Evolutionary conservation across 768 basidiomycete genomes (phyloP).

Genomic region (Terana coerulea): DNA sequence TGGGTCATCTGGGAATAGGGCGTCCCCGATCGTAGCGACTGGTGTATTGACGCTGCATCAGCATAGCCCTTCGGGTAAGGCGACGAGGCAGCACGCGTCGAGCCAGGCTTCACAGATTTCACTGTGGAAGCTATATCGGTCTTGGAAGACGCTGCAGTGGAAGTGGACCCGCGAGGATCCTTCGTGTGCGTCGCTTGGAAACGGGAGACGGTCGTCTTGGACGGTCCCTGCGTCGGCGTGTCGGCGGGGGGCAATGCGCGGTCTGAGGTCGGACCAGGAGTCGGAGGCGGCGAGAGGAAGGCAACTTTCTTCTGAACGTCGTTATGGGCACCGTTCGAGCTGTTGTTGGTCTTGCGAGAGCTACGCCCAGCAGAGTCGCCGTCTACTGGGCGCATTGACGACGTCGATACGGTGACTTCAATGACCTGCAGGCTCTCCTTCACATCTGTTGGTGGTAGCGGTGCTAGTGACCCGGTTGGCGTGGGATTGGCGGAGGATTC

Average conservation of each 20-base stretch:
- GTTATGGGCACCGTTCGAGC: constrained; percentile 23
- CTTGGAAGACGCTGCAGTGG: constrained; percentile 62
- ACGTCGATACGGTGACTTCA: constrained; percentile 14
- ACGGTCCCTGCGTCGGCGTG: constrained; percentile 29
- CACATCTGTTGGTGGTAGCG: constrained; percentile 14
- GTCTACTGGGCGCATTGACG: constrained; percentile 18
- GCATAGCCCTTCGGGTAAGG: constrained; percentile 51
- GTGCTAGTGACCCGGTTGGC: constrained; percentile 27
- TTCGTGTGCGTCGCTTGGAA: constrained; percentile 73
- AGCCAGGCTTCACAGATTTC: constrained; percentile 47
- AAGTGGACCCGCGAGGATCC: constrained; percentile 63
- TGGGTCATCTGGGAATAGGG: constrained; percentile 79
- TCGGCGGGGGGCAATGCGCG: constrained; percentile 49
- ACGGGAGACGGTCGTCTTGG: constrained; percentile 71
- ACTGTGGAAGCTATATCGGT: constrained; percentile 48
- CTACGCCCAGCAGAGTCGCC: constrained; percentile 31
- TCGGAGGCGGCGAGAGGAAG: constrained; percentile 79
- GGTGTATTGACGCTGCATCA: constrained; percentile 48
- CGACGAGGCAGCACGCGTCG: constrained; percentile 57
- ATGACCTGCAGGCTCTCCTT: constrained; percentile 22
- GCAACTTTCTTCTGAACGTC: constrained; percentile 84
- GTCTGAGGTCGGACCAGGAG: constrained; percentile 50
- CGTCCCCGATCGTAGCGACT: constrained; percentile 74
- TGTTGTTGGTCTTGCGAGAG: constrained; percentile 38
- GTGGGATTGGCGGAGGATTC: constrained; percentile 34